Percentiles rank a stretch among this genome's conserved stretches.
These are phyloP conservation scores for Neovahlkampfia damariscottae DNA, from an alignment of 78 protist species.

Conservation along the genomic window DNA sequence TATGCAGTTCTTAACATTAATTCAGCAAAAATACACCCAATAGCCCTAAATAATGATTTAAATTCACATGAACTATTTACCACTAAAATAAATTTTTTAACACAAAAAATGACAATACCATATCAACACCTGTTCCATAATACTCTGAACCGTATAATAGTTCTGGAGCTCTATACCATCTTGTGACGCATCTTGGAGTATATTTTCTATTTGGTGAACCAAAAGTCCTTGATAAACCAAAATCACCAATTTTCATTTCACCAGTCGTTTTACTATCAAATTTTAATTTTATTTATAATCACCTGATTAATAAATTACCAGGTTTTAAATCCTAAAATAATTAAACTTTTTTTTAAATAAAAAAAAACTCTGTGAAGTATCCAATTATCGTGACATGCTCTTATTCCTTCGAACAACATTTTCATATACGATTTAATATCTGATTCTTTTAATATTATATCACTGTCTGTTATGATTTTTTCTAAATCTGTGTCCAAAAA, in stretches of 20 bases:
- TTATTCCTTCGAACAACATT: constrained; percentile 38
- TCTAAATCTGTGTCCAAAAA: constrained; percentile 44
- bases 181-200: constrained; percentile 45
- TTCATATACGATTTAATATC: constrained; percentile 49
- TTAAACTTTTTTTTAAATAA: background rate
- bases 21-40: constrained; percentile 96
- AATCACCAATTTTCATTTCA: constrained; percentile 52
- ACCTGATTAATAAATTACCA: too few species aligned
- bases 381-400: constrained; percentile 34
- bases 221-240: constrained; percentile 59
- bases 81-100: too few species aligned
- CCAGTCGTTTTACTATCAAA: constrained; percentile 40
- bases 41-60: too few species aligned
- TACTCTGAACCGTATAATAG: constrained; percentile 58
- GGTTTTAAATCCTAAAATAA: too few species aligned
- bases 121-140: constrained; percentile 62
- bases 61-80: too few species aligned
- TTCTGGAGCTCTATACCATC: constrained; percentile 71
- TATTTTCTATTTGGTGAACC: constrained; percentile 41
- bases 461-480: constrained; percentile 32
- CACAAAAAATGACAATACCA: too few species aligned
- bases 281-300: constrained; percentile 44
- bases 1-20: constrained; percentile 81
- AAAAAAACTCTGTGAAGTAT: constrained; percentile 39
- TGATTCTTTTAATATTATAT: constrained; percentile 27